A percentile compares a stretch with the other conserved stretches of the same genome.
Conservation (phyloP, 2,329 filamentous ascomycete species). For the Calonectria pauciramosa region DNA sequence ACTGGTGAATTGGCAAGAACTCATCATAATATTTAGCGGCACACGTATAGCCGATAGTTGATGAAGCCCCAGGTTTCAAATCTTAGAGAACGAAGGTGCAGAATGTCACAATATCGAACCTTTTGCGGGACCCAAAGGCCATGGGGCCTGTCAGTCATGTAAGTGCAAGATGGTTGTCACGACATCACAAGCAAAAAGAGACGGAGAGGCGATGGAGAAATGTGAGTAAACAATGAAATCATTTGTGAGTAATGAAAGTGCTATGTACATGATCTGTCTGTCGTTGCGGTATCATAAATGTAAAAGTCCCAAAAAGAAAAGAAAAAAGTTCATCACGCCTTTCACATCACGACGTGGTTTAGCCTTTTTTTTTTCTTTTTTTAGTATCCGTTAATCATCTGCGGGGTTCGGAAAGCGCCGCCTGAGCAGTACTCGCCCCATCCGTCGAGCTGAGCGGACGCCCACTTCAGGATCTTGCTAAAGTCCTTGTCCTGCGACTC, state of each 20-base stretch:
- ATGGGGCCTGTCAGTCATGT: not conserved
- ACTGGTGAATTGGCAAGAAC: not conserved
- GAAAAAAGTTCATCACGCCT: not conserved
- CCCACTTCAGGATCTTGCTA: constrained; percentile 51
- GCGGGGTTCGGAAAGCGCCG: constrained; percentile 43
- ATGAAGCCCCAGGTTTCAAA: not conserved
- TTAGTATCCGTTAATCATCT: constrained; percentile 32
- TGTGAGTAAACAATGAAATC: not conserved
- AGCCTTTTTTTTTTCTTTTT: not conserved
- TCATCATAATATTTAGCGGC: not conserved
- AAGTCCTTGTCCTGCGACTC: constrained; percentile 46
- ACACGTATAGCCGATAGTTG: not conserved
- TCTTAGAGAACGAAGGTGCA: not conserved
- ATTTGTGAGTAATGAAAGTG: not conserved
- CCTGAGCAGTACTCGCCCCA: constrained; percentile 50
- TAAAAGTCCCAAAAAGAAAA: not conserved
- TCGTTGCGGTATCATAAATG: not conserved
- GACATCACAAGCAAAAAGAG: not conserved
- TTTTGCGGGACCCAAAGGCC: not conserved
- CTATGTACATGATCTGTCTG: not conserved
- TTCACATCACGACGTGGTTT: not conserved
- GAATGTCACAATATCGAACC: not conserved
- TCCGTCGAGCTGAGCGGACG: constrained; percentile 48
- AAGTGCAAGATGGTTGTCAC: not conserved
- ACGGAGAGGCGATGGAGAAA: not conserved